Evolutionary conservation across 495 filamentous ascomycete genomes (phyloP), one percentile per base, ranked within the genome.

Genomic region (Aspergillus leporis): DNA sequence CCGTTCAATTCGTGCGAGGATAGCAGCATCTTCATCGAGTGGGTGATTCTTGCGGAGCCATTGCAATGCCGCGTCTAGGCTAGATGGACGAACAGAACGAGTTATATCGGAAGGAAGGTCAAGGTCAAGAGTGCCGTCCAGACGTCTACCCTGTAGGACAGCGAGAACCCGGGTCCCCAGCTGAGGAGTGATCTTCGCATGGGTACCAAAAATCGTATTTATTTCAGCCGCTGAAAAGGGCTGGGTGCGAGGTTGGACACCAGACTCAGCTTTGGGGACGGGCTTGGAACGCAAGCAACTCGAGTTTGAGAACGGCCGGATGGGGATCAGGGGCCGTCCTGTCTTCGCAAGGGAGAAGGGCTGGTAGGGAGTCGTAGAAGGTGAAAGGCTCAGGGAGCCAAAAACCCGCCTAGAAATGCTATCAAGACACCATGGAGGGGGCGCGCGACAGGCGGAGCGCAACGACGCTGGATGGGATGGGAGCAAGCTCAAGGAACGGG

Each of bases 1-100:
- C 41, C 72, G 74, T 60, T 90, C 88, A 32, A 90, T 74, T 45
- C 83, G 85, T 3, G 75, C 78, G 31, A 91, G 58, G 6, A 85
- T 84, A 0, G 83, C 82, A 6, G 78, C 82, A 59, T 93, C 81
- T 67, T 97, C 92, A 56, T 97, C 90, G 5, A 96, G 73, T 0
- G 88, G 86, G 34, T 88, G 82, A 28, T 82, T 78, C 21, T 70
- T 67, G 25, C 92, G 86, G 9, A 97, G 80, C 72, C 89, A 95
- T 47, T 75, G 66, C 51, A 96, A 73, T 0, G 81, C 92, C 41
- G 65, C 73, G 22, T 80, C 70, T 23, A 77, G 57, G 6, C 71
- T 69, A 21, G 60, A 51, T 59, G 73, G 65, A 56, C 61, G 60
- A 18, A 70, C 65, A 25, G 64, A 59, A 72, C 81, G 72, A 78